These are phyloP conservation scores for Nakataea oryzae DNA, from an alignment of 2,329 filamentous ascomycete species.

Conservation along the genomic window DNA sequence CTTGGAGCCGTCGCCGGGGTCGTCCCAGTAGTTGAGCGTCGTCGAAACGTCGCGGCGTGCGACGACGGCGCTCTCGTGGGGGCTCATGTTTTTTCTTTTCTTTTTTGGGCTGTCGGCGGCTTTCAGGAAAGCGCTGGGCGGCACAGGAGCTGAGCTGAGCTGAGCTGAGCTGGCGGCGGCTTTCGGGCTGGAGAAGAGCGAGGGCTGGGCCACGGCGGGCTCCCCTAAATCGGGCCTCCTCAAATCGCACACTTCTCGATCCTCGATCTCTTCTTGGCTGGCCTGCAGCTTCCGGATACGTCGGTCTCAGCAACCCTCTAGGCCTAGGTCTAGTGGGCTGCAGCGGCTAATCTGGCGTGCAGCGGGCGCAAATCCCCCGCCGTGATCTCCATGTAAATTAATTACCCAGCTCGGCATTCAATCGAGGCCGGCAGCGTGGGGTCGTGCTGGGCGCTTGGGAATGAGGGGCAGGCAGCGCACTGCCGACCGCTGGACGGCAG, in stretches of 20 bases:
- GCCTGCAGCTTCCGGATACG: not conserved
- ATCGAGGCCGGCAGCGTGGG: not conserved
- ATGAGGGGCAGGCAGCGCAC: not conserved
- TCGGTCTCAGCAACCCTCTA: not conserved
- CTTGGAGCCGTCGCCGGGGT: constrained; percentile 28
- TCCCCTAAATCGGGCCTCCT: no score
- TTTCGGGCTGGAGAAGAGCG: not conserved
- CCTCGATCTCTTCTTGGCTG: no score
- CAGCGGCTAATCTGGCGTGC: not conserved
- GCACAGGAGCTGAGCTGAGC: no score
- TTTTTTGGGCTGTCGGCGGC: no score
- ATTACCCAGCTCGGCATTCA: not conserved
- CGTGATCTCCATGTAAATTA: not conserved
- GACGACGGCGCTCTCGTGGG: not conserved
- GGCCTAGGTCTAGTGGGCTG: not conserved
- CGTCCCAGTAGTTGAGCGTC: constrained; percentile 26
- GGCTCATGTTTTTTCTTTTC: not conserved
- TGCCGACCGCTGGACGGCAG: not conserved
- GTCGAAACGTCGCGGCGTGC: constrained; percentile 20
- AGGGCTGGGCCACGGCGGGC: no score
- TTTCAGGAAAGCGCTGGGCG: no score
- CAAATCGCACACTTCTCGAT: no score
- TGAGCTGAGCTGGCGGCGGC: no score
- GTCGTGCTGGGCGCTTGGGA: not conserved
- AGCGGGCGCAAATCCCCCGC: not conserved